Conservation (phyloP, 495 filamentous ascomycete species). For the Penicillium ucsense region DNA sequence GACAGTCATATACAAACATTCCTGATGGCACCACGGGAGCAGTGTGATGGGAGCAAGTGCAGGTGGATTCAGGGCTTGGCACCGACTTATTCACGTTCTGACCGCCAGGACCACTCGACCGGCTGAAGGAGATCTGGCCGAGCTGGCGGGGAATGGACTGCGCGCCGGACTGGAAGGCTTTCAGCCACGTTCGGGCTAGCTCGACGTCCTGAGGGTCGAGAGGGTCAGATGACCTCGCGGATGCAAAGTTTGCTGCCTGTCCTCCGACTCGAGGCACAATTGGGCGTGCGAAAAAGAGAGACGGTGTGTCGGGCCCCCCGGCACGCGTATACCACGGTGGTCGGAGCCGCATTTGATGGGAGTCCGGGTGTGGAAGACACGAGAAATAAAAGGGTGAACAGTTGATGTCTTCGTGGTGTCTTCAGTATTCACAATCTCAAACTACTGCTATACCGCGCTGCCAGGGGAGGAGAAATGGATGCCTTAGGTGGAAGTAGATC, state of each 20-base stretch:
- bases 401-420: too few relatives aligned
- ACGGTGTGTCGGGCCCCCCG: neutral
- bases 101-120: conserved; percentile 87
- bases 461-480: too few relatives aligned
- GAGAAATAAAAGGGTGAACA: neutral
- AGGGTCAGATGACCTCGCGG: conserved; percentile 29
- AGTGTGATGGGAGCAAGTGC: neutral
- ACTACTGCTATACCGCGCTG: too few relatives aligned
- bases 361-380: neutral
- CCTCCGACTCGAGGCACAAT: neutral
- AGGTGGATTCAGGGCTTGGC: conserved; percentile 11
- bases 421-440: too few relatives aligned
- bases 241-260: conserved; percentile 4
- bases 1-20: too few relatives aligned
- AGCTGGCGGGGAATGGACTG: conserved; percentile 54
- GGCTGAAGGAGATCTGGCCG: conserved; percentile 62
- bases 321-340: neutral
- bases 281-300: neutral
- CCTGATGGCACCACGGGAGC: neutral
- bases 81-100: conserved; percentile 96
- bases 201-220: conserved; percentile 35
- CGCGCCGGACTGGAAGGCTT: conserved; percentile 41
- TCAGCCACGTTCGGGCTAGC: conserved; percentile 68
- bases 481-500: too few relatives aligned
- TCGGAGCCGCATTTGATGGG: neutral